A percentile compares a stretch with the other conserved stretches of the same genome.
Evolutionary conservation across 148 eudicot genomes (phyloP).

Genomic region (Pouteria glomerata): DNA sequence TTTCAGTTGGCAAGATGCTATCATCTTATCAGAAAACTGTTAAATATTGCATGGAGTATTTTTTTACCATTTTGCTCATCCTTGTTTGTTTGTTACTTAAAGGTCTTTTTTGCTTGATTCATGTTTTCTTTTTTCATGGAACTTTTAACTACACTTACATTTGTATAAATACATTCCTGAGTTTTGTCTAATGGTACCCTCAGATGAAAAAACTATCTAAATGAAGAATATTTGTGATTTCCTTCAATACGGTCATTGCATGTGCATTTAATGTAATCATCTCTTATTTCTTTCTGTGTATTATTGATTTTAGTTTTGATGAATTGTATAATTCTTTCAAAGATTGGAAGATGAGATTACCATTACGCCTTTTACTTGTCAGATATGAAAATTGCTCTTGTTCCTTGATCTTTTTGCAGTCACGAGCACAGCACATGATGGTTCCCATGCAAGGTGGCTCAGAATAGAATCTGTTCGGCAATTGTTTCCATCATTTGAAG

Average conservation of each 20-base stretch:
- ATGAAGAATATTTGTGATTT: background rate
- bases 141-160: too few relatives aligned
- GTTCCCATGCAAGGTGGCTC: slow-evolving; percentile 50
- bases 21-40: too few relatives aligned
- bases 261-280: background rate
- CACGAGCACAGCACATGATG: slow-evolving; percentile 47
- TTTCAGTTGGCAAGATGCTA: too few relatives aligned
- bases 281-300: background rate
- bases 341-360: background rate
- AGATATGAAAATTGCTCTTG: background rate
- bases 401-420: background rate
- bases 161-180: too few relatives aligned
- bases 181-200: too few relatives aligned
- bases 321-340: background rate
- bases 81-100: too few relatives aligned
- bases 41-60: too few relatives aligned
- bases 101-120: too few relatives aligned
- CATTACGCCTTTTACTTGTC: background rate
- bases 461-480: slow-evolving; percentile 21
- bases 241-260: background rate
- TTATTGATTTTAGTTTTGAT: background rate
- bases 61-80: too few relatives aligned
- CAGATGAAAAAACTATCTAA: too few relatives aligned
- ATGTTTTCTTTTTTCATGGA: too few relatives aligned
- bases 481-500: background rate